A percentile compares a stretch with the other conserved stretches of the same genome.
Conservation (phyloP, 78 protist species). For the Mantamonas sphyraenae region DNA sequence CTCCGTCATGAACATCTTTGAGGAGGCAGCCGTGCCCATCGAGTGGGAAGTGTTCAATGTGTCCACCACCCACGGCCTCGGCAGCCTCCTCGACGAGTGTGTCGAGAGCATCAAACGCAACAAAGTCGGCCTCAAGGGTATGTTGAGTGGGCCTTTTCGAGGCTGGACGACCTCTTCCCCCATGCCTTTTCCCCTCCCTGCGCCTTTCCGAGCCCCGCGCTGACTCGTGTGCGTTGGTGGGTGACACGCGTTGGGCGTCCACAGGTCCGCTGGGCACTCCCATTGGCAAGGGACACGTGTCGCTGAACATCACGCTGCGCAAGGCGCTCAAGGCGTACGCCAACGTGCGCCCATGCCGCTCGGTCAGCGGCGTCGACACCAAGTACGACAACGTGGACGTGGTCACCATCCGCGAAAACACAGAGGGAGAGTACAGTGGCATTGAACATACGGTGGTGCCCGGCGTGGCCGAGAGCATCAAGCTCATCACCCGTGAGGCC, state of each 20-base stretch:
- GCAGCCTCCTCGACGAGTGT: background rate
- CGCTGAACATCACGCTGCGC: constrained; percentile 72
- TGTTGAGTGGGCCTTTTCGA: no score
- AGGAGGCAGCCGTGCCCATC: constrained; percentile 35
- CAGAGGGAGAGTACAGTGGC: constrained; percentile 84
- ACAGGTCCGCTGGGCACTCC: constrained; percentile 62
- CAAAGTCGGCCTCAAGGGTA: constrained; percentile 59
- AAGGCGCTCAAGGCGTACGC: constrained; percentile 61
- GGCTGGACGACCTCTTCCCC: background rate
- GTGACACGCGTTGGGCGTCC: background rate
- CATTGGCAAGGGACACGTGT: constrained; percentile 73
- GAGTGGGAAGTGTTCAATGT: background rate
- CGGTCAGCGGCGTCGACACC: constrained; percentile 59
- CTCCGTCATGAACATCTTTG: constrained; percentile 49
- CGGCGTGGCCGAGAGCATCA: constrained; percentile 47
- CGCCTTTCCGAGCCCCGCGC: background rate
- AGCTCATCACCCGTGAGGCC: constrained; percentile 64
- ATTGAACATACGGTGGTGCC: constrained; percentile 55
- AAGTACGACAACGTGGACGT: constrained; percentile 69
- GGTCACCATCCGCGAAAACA: constrained; percentile 79
- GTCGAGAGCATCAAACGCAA: constrained; percentile 27
- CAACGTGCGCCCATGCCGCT: constrained; percentile 69
- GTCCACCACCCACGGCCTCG: background rate
- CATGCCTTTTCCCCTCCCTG: background rate
- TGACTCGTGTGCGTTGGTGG: background rate